Conservation (phyloP, 768 basidiomycete genomes). For the Cyathus striatus region DNA sequence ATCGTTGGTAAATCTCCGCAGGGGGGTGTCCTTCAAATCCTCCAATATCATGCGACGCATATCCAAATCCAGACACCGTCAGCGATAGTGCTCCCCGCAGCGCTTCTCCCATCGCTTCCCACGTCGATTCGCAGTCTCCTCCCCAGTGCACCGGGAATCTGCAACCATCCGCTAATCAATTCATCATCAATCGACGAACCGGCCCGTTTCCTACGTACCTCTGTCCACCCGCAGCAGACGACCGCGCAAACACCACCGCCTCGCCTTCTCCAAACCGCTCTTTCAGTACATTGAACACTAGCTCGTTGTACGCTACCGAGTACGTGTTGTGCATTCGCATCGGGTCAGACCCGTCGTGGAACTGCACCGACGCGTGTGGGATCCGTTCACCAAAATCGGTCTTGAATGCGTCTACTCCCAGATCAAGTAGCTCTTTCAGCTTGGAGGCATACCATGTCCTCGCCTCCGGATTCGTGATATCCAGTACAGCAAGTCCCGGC, state of each 20-base stretch:
- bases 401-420: slow-evolving; percentile 60
- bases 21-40: slow-evolving; percentile 74
- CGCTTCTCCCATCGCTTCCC: slow-evolving; percentile 75
- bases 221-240: slow-evolving; percentile 68
- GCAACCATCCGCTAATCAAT: too few species aligned
- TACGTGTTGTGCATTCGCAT: slow-evolving; percentile 71
- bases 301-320: slow-evolving; percentile 62
- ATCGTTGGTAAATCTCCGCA: slow-evolving; percentile 67
- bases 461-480: slow-evolving; percentile 52
- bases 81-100: slow-evolving; percentile 63
- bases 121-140: slow-evolving; percentile 74
- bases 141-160: slow-evolving; percentile 57
- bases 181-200: too few species aligned
- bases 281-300: slow-evolving; percentile 60
- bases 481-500: slow-evolving; percentile 50
- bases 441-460: slow-evolving; percentile 51
- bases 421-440: slow-evolving; percentile 43
- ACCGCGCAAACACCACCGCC: slow-evolving; percentile 66
- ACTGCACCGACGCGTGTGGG: slow-evolving; percentile 58
- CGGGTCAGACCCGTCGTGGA: slow-evolving; percentile 65
- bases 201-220: slow-evolving; percentile 38
- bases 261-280: slow-evolving; percentile 56
- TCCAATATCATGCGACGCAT: slow-evolving; percentile 72
- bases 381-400: slow-evolving; percentile 80
- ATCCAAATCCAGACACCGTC: slow-evolving; percentile 65